Evolutionary conservation across 2,329 filamentous ascomycete genomes (phyloP), one percentile per base, ranked within the genome.

Genomic region (Colletotrichum phormii): DNA sequence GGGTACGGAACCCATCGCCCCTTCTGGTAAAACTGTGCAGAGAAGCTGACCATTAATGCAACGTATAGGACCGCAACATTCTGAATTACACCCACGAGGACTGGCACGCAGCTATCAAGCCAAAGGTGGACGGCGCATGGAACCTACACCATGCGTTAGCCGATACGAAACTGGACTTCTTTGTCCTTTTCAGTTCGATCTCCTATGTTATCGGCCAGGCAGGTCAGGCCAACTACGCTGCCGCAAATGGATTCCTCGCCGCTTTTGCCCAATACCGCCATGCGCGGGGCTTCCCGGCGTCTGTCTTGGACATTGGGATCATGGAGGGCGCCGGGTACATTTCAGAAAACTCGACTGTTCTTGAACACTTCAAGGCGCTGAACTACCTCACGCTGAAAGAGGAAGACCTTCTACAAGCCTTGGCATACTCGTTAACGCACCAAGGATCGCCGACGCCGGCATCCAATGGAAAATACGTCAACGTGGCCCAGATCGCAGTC

Each of bases 121-220:
- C 82, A n/a, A 85, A 84, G 66, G 76, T 82, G 0, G 9, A 75
- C 4, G 81, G 81, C 1, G 80, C 82, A 0, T 80, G 77, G 77
- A 83, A 83, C 60, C 75, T 84, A 1, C 82, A 84, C 67, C 37
- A 80, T 4, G 75, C 75, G 22, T 65, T 80, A 12, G 11, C 33
- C 8, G 12, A 68, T 6, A 18, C 26, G 3, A 31, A 70, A 3
- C 61, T 79, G 2, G 77, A 79, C 63, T 81, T 83, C 72, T 82
- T 83, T 66, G 63, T 73, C 49, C 35, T 77, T 4, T 73, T 76
- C 54, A 76, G 75, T 13, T 82, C 80, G 22, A 69, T 78, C 24
- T 74, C 72, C 0, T 76, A 74, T 35, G 68, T 79, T 0, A 49
- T 80, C 12, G 80, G 78, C 0, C 73, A 75, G 6, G 60, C 74